Base-by-base conservation (phyloP, 805 yeast genomes). In the Candida dajiaensis region DNA sequence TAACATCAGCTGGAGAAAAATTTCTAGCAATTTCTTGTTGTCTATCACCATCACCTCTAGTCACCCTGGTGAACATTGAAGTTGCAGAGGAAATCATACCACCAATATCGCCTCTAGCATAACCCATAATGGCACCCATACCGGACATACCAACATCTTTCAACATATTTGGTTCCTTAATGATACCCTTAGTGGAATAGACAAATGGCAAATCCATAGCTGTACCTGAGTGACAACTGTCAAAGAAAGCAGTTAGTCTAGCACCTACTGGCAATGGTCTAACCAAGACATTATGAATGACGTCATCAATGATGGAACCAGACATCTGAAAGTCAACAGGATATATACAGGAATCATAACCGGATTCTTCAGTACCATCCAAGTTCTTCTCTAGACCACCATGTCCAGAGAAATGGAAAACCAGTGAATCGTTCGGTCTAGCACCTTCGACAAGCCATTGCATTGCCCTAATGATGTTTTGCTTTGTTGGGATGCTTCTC, bases 201-300 rank as follows among this genome's bases (percentile, higher is more conserved):
- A 75, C 68, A 54, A 72, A 84, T 3, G 90, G 90, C 48, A 84
- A 66, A 59, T 84, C 90, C 54, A 84, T 63, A 1, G 77, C 85
- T 1, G 88, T 72, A n/a, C 89, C 90, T 12, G 85, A 76, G 58
- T 84, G 90, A 60, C 90, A 84, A 29, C 85, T 78, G 63, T 84
- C 90, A 56, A 78, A 84, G 50, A 84, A 68, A 1, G 86, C 85
- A 3, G 89, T 83, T 44, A 84, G 68, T 46, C 87, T 70, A 44
- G 81, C 77, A 26, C 90, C 89, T 3, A 77, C 71, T 15, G 78
- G 82, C 52, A 84, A 69, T 6, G 85, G 76, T 50, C 69, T 70
- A 21, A 84, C 87, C 75, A 84, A 58, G 38, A 78, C 65, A 41
- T 72, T 75, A 58, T 83, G 87, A 70, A 84, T 69, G 4, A 71